These are phyloP conservation scores for Vaccinium macrocarpon DNA, from an alignment of 148 eudicot species.

Conservation along the genomic window DNA sequence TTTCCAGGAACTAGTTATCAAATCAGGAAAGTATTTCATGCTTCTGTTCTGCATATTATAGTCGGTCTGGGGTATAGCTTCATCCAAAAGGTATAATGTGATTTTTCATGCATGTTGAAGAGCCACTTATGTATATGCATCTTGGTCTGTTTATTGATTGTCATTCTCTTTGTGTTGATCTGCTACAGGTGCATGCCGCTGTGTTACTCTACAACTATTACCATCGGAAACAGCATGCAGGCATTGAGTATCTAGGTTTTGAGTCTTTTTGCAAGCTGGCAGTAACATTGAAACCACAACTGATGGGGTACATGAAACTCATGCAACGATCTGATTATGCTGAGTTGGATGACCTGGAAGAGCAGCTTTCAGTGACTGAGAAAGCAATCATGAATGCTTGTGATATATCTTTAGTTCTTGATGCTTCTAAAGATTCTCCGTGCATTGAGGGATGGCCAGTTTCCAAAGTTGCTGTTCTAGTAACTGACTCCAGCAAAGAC, in stretches of 20 bases:
- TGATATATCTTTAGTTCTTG: constrained; percentile 46
- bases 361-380: constrained; percentile 67
- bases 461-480: constrained; percentile 62
- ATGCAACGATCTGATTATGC: constrained; percentile 33
- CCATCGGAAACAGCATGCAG: constrained; percentile 58
- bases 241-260: constrained; percentile 51
- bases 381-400: constrained; percentile 72
- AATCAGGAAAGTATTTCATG: too few species aligned
- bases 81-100: neutral
- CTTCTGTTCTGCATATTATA: too few species aligned
- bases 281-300: constrained; percentile 42
- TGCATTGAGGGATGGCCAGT: constrained; percentile 60
- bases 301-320: constrained; percentile 44
- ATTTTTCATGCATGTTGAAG: neutral
- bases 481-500: constrained; percentile 56
- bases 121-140: neutral
- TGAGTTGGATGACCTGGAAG: constrained; percentile 35
- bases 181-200: constrained; percentile 77
- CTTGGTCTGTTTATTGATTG: neutral
- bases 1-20: too few species aligned
- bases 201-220: constrained; percentile 90
- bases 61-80: neutral
- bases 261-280: constrained; percentile 73
- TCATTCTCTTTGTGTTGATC: neutral
- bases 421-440: constrained; percentile 48